Conservation (phyloP, 2,329 filamentous ascomycete genomes). For the Fusarium avenaceum region DNA sequence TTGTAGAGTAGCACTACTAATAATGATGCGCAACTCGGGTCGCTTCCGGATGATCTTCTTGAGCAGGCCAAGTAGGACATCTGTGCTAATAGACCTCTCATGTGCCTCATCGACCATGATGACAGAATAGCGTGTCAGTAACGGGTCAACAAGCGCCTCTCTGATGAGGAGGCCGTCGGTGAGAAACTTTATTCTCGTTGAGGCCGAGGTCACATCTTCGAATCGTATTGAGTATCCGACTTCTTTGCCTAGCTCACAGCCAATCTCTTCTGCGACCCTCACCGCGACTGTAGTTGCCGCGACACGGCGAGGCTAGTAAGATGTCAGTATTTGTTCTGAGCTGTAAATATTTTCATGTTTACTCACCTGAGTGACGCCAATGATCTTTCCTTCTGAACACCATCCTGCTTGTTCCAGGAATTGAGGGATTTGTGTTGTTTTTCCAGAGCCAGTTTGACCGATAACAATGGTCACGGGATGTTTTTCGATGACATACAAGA, state of each 20-base stretch:
- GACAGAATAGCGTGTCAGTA: slow-evolving; percentile 90
- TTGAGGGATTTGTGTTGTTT: slow-evolving; percentile 95
- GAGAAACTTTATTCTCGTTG: slow-evolving; percentile 92
- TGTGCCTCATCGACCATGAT: slow-evolving; percentile 99
- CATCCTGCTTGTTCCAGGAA: slow-evolving; percentile 90
- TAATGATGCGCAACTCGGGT: slow-evolving; percentile 85
- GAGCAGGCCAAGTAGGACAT: slow-evolving; percentile 87
- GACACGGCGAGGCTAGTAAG: slow-evolving; percentile 81
- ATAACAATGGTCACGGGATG: slow-evolving; percentile 88
- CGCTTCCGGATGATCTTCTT: slow-evolving; percentile 90
- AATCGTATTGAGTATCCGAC: slow-evolving; percentile 94
- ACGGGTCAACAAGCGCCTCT: slow-evolving; percentile 92
- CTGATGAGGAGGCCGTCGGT: slow-evolving; percentile 93
- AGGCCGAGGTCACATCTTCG: slow-evolving; percentile 88
- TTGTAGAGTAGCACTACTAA: slow-evolving; percentile 94
- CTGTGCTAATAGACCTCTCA: slow-evolving; percentile 91
- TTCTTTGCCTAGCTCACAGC: slow-evolving; percentile 88
- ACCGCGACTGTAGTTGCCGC: slow-evolving; percentile 91
- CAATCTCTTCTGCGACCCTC: slow-evolving; percentile 89
- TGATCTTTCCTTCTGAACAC: slow-evolving; percentile 84
- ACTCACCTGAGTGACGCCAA: slow-evolving; percentile 89
- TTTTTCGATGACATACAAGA: slow-evolving; percentile 90
- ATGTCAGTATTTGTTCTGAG: slow-evolving; percentile 29
- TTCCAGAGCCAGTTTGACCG: slow-evolving; percentile 94
- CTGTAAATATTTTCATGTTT: slow-evolving; percentile 17